Percentiles rank a stretch among this genome's conserved stretches.
These are phyloP conservation scores for Leccinellum luteum DNA, from an alignment of 768 basidiomycete species.

Conservation along the genomic window DNA sequence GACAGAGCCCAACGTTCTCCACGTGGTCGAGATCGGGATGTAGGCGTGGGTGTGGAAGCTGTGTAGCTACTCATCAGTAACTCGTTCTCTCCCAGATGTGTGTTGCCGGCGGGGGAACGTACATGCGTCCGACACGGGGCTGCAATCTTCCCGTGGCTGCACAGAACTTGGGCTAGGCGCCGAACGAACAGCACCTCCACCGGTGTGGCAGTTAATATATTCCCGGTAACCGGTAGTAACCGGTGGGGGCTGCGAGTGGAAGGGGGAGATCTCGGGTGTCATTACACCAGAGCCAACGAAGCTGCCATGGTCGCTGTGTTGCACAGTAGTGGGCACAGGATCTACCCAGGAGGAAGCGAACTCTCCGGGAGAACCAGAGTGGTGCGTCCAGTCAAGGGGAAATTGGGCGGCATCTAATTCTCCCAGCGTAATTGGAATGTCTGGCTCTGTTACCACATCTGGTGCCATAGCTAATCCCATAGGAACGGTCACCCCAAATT, in stretches of 20 bases:
- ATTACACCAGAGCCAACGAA: background rate
- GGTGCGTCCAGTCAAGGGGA: background rate
- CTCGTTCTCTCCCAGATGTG: background rate
- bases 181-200: background rate
- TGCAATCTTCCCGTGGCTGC: background rate
- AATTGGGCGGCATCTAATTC: background rate
- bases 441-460: slow-evolving; percentile 1
- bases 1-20: slow-evolving; percentile 8
- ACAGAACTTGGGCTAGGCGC: background rate
- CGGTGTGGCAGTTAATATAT: background rate
- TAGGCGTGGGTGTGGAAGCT: slow-evolving; percentile 4
- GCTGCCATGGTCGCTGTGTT: background rate
- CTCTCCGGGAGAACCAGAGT: background rate
- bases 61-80: slow-evolving; percentile 5
- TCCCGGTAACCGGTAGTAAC: background rate
- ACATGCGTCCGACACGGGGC: slow-evolving; percentile 12
- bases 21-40: slow-evolving; percentile 1
- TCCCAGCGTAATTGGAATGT: background rate
- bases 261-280: background rate
- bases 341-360: background rate
- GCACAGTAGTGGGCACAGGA: slow-evolving; percentile 2
- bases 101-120: background rate
- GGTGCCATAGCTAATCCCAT: slow-evolving; percentile 1
- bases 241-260: background rate
- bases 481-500: background rate